A percentile compares a stretch with the other conserved stretches of the same genome.
Conservation (phyloP, 257 asterid species). For the Jasminum sambac region DNA sequence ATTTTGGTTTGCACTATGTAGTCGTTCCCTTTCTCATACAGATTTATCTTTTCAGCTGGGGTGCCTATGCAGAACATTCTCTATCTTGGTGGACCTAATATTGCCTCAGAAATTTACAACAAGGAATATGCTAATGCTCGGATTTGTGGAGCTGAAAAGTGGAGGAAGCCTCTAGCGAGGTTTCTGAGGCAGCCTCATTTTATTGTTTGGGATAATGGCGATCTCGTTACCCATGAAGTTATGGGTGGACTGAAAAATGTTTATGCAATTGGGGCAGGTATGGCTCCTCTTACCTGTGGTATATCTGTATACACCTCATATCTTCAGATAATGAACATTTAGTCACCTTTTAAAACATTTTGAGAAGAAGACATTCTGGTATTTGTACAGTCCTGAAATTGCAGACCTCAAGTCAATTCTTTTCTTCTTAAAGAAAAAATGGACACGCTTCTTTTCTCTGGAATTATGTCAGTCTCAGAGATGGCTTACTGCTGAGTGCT, state of each 20-base stretch:
- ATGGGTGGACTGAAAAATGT: slow-evolving; percentile 94
- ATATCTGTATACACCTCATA: background rate
- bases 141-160: slow-evolving; percentile 84
- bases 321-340: too few relatives aligned
- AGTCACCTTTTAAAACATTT: background rate
- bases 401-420: background rate
- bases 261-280: slow-evolving; percentile 90
- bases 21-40: slow-evolving; percentile 21
- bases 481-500: background rate
- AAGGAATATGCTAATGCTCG: slow-evolving; percentile 91
- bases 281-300: slow-evolving; percentile 14
- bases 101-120: slow-evolving; percentile 90
- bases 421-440: background rate
- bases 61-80: slow-evolving; percentile 79
- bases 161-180: slow-evolving; percentile 82
- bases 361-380: too few relatives aligned
- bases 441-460: background rate
- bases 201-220: slow-evolving; percentile 89
- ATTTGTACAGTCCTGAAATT: background rate
- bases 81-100: slow-evolving; percentile 90
- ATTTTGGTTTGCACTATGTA: slow-evolving; percentile 6
- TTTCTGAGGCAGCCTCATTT: slow-evolving; percentile 92
- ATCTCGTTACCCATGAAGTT: slow-evolving; percentile 87
- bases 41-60: slow-evolving; percentile 53
- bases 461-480: background rate